Percentiles rank a stretch among this genome's conserved stretches.
Evolutionary conservation across 2,329 filamentous ascomycete species (phyloP).

Genomic region (Rutstroemia sydowiana): DNA sequence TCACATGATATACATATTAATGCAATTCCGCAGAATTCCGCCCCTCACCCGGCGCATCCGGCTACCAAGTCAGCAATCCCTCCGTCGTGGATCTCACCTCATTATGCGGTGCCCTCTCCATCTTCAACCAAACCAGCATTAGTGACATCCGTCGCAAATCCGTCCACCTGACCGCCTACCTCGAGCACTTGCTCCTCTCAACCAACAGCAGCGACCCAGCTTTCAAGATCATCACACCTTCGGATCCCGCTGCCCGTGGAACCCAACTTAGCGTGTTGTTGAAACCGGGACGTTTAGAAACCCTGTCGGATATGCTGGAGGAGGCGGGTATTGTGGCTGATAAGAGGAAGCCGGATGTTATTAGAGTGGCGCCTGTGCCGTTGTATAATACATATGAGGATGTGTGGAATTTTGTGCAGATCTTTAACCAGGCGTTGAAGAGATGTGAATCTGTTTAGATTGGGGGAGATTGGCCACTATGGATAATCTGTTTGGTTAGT

Average conservation of each 20-base stretch:
- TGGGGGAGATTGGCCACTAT: too few species aligned
- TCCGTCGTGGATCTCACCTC: conserved; percentile 70
- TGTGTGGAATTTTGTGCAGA: conserved; percentile 50
- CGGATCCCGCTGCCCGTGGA: conserved; percentile 21
- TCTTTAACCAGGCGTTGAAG: conserved; percentile 36
- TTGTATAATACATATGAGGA: conserved; percentile 78
- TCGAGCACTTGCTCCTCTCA: conserved; percentile 59
- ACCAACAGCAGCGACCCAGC: conserved; percentile 24
- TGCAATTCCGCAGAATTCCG: conserved; percentile 46
- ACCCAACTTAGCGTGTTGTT: conserved; percentile 68
- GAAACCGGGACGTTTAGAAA: conserved; percentile 61
- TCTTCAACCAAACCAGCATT: conserved; percentile 70
- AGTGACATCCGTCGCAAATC: conserved; percentile 61
- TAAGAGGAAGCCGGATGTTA: conserved; percentile 77
- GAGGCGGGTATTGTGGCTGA: conserved; percentile 68
- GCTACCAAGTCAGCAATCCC: conserved; percentile 82
- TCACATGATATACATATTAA: conserved; percentile 11
- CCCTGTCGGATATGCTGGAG: conserved; percentile 55
- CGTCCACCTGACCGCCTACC: conserved; percentile 65
- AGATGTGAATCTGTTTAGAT: conserved; percentile 4
- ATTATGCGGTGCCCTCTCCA: conserved; percentile 63
- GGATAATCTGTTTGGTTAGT: background rate
- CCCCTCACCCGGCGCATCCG: conserved; percentile 69
- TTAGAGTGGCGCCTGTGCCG: conserved; percentile 75
- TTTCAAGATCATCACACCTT: conserved; percentile 38